phyloP scores from a whole-genome alignment of 805 yeast species.

The Starmerella floricola region DNA sequence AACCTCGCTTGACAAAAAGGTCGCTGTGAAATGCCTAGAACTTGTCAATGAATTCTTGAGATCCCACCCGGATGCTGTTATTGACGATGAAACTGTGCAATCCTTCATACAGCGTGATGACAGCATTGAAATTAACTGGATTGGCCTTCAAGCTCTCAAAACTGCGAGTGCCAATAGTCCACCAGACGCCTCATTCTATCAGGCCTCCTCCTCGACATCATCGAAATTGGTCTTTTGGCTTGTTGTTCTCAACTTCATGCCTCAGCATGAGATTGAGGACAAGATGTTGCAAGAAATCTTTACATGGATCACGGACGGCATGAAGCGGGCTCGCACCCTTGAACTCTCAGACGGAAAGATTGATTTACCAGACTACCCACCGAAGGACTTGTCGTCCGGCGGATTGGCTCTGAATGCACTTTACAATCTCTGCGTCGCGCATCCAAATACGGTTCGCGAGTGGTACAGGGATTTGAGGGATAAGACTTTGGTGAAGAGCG shows the following conservation, averaged over 20 bases:
- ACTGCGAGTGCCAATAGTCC: background rate
- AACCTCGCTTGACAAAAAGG: background rate
- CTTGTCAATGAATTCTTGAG: background rate
- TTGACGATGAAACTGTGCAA: no score
- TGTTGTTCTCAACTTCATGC: background rate
- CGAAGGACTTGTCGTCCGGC: background rate
- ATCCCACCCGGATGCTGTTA: background rate
- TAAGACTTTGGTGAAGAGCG: conserved; percentile 8
- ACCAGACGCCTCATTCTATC: no score
- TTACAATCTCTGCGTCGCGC: conserved; percentile 5
- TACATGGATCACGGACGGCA: background rate
- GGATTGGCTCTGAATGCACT: conserved; percentile 10
- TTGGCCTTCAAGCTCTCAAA: no score
- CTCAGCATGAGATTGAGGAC: background rate
- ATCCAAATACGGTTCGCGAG: conserved; percentile 15
- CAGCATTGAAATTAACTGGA: background rate
- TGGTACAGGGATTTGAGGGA: conserved; percentile 23
- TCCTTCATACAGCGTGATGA: no score
- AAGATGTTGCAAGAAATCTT: background rate
- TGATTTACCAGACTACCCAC: background rate
- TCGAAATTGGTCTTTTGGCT: conserved; percentile 7
- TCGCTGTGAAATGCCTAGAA: conserved; percentile 4
- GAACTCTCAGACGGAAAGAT: background rate
- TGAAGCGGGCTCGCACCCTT: background rate
- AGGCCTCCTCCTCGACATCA: background rate